Percentiles rank a stretch among this genome's conserved stretches.
Evolutionary conservation across 805 yeast genomes (phyloP).

Genomic region (Kluyveromyces dobzhanskii): DNA sequence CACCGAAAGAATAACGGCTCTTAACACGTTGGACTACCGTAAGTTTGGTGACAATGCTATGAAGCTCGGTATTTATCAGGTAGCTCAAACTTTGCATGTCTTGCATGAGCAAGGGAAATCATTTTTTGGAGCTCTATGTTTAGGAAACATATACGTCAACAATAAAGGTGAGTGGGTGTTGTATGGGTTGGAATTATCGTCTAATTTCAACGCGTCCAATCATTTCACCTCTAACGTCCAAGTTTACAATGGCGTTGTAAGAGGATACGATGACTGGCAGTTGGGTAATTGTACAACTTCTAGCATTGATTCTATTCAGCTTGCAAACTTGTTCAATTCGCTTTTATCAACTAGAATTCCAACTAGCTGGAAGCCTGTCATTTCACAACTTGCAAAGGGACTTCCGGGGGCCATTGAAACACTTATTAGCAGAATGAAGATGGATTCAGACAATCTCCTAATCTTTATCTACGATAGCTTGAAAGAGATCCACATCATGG

Average conservation of each 20-base stretch:
- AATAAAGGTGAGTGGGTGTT: conserved; percentile 75
- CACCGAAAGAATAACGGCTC: conserved; percentile 21
- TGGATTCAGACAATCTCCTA: conserved; percentile 30
- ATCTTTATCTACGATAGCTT: conserved; percentile 46
- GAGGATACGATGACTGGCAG: conserved; percentile 21
- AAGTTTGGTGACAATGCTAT: conserved; percentile 13
- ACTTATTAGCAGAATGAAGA: background rate
- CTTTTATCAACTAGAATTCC: conserved; percentile 33
- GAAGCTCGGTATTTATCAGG: conserved; percentile 20
- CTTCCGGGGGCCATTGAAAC: conserved; percentile 12
- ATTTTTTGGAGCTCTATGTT: conserved; percentile 55
- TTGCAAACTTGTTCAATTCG: conserved; percentile 32
- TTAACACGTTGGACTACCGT: conserved; percentile 12
- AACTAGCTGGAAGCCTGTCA: conserved; percentile 29
- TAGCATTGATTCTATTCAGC: conserved; percentile 20
- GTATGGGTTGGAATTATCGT: conserved; percentile 61
- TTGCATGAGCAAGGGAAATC: conserved; percentile 28
- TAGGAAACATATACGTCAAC: conserved; percentile 54
- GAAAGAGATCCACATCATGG: conserved; percentile 46
- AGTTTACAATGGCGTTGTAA: conserved; percentile 8
- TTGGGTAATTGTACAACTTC: conserved; percentile 64
- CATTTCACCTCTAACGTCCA: conserved; percentile 8
- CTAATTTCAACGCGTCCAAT: conserved; percentile 12
- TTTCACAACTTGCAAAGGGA: conserved; percentile 17
- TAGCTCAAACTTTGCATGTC: conserved; percentile 19